Evolutionary conservation across 257 asterid genomes (phyloP).

Genomic region (Cordia subcordata): DNA sequence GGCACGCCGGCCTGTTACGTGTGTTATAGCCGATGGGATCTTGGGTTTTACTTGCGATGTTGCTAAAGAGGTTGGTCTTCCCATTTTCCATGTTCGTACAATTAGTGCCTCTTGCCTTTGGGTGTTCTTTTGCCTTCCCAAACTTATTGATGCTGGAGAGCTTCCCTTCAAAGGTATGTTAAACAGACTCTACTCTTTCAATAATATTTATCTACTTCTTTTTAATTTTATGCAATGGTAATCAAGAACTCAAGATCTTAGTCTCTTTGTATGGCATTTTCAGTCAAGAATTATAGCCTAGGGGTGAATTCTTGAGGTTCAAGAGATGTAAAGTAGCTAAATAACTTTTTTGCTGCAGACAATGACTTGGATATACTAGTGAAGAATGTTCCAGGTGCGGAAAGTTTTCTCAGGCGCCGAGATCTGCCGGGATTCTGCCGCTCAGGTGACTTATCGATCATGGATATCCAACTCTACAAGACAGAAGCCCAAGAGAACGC

Average conservation of each 20-base stretch:
- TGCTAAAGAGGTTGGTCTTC: constrained; percentile 51
- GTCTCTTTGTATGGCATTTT: too few relatives aligned
- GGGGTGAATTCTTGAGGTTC: too few relatives aligned
- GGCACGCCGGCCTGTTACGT: background rate
- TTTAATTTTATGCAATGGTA: background rate
- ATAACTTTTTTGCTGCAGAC: constrained; percentile 2
- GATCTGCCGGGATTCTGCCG: constrained; percentile 21
- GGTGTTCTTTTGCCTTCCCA: constrained; percentile 23
- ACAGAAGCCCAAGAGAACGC: constrained; percentile 9
- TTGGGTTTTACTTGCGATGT: constrained; percentile 53
- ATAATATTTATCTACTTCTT: background rate
- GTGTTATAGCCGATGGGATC: constrained; percentile 36
- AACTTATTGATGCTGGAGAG: constrained; percentile 24
- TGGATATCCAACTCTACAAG: constrained; percentile 1
- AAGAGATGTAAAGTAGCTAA: too few relatives aligned
- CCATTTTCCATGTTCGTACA: constrained; percentile 51
- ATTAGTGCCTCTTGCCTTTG: constrained; percentile 52
- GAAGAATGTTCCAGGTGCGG: constrained; percentile 17
- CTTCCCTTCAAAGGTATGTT: constrained; percentile 32
- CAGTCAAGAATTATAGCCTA: too few relatives aligned
- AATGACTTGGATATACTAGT: constrained; percentile 15
- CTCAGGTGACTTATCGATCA: background rate
- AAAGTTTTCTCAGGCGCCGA: constrained; percentile 14
- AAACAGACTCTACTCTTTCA: background rate
- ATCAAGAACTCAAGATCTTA: background rate